Percentiles rank a stretch among this genome's conserved stretches.
These are phyloP conservation scores for Grosmannia serpens DNA, from an alignment of 2,329 filamentous ascomycete genomes.

Conservation along the genomic window DNA sequence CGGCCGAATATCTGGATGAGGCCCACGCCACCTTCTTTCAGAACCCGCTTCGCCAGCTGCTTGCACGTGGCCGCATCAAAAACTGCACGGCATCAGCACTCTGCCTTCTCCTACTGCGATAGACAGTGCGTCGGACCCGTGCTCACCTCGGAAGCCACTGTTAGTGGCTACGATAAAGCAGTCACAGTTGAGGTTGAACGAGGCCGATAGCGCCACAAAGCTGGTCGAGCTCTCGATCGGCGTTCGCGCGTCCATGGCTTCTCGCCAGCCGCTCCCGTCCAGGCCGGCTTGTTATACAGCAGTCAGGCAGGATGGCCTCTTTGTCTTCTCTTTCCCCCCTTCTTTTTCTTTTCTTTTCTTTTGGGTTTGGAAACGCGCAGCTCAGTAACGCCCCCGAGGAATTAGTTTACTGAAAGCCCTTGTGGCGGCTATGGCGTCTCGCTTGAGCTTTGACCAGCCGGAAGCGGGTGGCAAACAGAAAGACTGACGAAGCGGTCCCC, in stretches of 20 bases:
- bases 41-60: conserved; percentile 53
- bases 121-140: not conserved
- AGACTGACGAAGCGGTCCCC: too few species aligned
- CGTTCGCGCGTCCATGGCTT: conserved; percentile 77
- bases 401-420: not conserved
- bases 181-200: conserved; percentile 75
- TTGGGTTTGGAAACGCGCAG: not conserved
- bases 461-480: not conserved
- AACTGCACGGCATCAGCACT: conserved; percentile 32
- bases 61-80: conserved; percentile 64
- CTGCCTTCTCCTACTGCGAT: not conserved
- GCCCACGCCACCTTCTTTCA: conserved; percentile 65
- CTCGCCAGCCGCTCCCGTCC: not conserved
- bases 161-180: conserved; percentile 68
- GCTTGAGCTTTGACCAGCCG: not conserved
- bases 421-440: too few species aligned
- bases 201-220: conserved; percentile 66
- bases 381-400: not conserved
- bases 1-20: conserved; percentile 78
- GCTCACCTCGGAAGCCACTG: conserved; percentile 11
- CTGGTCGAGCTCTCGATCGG: conserved; percentile 68
- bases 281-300: not conserved
- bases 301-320: not conserved
- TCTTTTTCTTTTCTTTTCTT: not conserved
- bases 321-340: not conserved